Conservation (phyloP, 192 early-diverging fungal genomes). For the Coemansia sp. region DNA sequence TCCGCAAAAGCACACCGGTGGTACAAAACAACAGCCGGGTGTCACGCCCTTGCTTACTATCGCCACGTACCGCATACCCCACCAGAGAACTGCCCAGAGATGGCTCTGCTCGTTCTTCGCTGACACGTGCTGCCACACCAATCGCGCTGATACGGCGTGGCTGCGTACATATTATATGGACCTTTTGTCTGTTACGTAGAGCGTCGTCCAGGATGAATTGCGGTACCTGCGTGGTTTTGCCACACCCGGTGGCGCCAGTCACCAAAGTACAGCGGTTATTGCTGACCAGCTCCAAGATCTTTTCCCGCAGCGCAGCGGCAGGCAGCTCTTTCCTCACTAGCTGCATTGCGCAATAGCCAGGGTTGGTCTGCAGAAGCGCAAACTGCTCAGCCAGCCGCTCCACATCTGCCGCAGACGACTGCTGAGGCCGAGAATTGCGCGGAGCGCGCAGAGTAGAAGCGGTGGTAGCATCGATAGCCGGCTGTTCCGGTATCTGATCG, state of each 20-base stretch:
- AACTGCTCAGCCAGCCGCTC: slow-evolving; percentile 19
- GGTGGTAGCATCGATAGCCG: too few relatives aligned
- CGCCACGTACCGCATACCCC: slow-evolving; percentile 68
- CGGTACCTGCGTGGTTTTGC: slow-evolving; percentile 77
- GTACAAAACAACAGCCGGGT: slow-evolving; percentile 69
- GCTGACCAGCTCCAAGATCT: slow-evolving; percentile 13
- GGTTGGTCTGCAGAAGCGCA: slow-evolving; percentile 3
- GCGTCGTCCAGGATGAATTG: slow-evolving; percentile 81
- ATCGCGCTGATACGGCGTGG: slow-evolving; percentile 81
- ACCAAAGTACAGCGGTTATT: slow-evolving; percentile 29
- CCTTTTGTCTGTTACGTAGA: slow-evolving; percentile 46
- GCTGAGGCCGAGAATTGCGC: neutral
- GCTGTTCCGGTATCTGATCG: too few relatives aligned
- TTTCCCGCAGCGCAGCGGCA: neutral
- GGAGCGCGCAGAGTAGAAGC: too few relatives aligned
- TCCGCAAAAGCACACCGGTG: slow-evolving; percentile 66
- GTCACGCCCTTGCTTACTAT: slow-evolving; percentile 53
- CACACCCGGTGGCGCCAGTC: slow-evolving; percentile 53
- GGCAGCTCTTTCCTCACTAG: slow-evolving; percentile 21
- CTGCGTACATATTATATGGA: slow-evolving; percentile 85
- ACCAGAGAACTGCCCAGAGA: slow-evolving; percentile 24
- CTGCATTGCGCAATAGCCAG: slow-evolving; percentile 35
- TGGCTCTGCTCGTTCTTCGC: slow-evolving; percentile 60
- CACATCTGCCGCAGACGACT: slow-evolving; percentile 2
- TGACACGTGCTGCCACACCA: slow-evolving; percentile 66